phyloP scores from a whole-genome alignment of 129 eudicot genomes.

The Tagetes patula region DNA sequence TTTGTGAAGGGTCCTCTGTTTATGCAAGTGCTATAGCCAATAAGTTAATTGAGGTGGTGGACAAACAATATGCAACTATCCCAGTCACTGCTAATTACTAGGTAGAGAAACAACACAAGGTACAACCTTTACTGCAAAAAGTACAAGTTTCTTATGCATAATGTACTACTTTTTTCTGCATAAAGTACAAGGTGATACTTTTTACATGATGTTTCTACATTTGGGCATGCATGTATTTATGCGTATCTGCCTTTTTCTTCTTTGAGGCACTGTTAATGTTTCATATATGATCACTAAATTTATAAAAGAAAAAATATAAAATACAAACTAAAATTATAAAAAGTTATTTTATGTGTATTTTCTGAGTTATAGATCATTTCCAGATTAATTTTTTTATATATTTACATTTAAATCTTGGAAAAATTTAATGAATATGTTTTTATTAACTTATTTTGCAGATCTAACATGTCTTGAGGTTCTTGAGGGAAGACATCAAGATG shows the following conservation, averaged over 20 bases:
- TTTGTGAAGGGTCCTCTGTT: slow-evolving; percentile 85
- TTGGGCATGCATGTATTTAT: slow-evolving; percentile 27
- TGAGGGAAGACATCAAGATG: slow-evolving; percentile 20
- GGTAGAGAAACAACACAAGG: slow-evolving; percentile 29
- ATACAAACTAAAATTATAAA: too few relatives aligned
- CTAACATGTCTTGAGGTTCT: slow-evolving; percentile 22
- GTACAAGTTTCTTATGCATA: slow-evolving; percentile 21
- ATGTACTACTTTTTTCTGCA: slow-evolving; percentile 20
- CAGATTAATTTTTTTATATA: too few relatives aligned
- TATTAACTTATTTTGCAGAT: slow-evolving; percentile 15
- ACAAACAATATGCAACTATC: slow-evolving; percentile 66
- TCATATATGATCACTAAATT: not conserved
- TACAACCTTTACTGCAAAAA: slow-evolving; percentile 14
- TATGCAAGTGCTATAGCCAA: slow-evolving; percentile 93
- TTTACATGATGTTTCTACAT: slow-evolving; percentile 25
- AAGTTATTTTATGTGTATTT: too few relatives aligned
- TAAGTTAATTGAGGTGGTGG: slow-evolving; percentile 90
- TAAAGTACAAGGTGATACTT: slow-evolving; percentile 22
- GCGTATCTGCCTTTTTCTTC: slow-evolving; percentile 21
- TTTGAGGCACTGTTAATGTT: not conserved
- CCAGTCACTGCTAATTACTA: slow-evolving; percentile 55
- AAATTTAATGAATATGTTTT: not conserved
- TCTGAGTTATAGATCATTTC: too few relatives aligned
- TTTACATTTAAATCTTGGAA: not conserved
- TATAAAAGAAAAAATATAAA: not conserved